These are phyloP conservation scores for Plasmodium adleri DNA, from an alignment of 169 alveolate species.

Conservation along the genomic window DNA sequence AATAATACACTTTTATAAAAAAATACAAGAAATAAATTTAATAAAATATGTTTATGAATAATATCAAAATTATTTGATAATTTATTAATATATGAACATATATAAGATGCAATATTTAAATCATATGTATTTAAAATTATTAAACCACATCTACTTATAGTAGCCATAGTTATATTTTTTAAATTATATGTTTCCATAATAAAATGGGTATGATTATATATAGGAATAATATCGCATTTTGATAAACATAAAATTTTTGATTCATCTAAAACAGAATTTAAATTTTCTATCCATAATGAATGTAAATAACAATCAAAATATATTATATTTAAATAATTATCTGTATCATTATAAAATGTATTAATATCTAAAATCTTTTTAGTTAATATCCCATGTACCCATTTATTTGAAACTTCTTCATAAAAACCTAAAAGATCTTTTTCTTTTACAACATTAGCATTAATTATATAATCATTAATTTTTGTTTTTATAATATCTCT, in stretches of 20 bases:
- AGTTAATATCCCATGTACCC: slow-evolving; percentile 80
- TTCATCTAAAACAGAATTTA: slow-evolving; percentile 99
- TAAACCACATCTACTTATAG: slow-evolving; percentile 98
- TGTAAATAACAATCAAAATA: slow-evolving; percentile 99
- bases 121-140: slow-evolving; percentile 96
- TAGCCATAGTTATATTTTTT: slow-evolving; percentile 98
- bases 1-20: slow-evolving; percentile 52
- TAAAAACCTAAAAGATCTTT: slow-evolving; percentile 57
- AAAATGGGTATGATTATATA: slow-evolving; percentile 88
- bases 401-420: slow-evolving; percentile 73
- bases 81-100: slow-evolving; percentile 61
- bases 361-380: slow-evolving; percentile 71
- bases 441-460: slow-evolving; percentile 58
- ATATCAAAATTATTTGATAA: slow-evolving; percentile 64
- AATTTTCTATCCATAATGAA: slow-evolving; percentile 99
- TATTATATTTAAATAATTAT: slow-evolving; percentile 94
- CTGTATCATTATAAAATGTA: slow-evolving; percentile 47
- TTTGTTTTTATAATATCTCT: slow-evolving; percentile 74
- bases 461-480: slow-evolving; percentile 62
- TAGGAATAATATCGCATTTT: slow-evolving; percentile 95
- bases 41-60: slow-evolving; percentile 70
- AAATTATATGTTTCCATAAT: slow-evolving; percentile 94
- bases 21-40: slow-evolving; percentile 54
- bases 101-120: slow-evolving; percentile 81
- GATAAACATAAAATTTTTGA: slow-evolving; percentile 97